Evolutionary conservation across 2,329 filamentous ascomycete species (phyloP).

Genomic region (Zasmidium citrigriseum): DNA sequence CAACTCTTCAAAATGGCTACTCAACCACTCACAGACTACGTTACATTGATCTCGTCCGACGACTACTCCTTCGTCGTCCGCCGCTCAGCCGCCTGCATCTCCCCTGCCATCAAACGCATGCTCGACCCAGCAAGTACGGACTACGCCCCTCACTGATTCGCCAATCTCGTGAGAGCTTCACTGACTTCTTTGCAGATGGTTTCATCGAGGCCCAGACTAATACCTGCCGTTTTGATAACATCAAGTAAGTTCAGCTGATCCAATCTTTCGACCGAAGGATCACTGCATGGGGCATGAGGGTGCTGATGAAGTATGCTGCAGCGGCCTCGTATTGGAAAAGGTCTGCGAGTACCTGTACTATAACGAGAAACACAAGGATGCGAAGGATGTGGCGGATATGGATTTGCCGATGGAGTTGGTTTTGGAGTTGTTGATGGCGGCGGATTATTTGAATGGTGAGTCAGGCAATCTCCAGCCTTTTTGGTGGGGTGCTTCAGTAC

Average conservation of each 20-base stretch:
- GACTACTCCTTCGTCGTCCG: constrained; percentile 76
- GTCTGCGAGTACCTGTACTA: constrained; percentile 84
- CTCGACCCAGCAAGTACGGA: constrained; percentile 66
- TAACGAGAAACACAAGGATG: constrained; percentile 71
- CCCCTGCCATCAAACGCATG: constrained; percentile 73
- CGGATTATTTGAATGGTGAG: constrained; percentile 71
- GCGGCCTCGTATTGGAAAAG: constrained; percentile 74
- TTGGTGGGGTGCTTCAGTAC: not conserved
- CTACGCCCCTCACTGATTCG: not conserved
- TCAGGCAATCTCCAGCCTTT: constrained; percentile 9
- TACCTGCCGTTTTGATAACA: constrained; percentile 68
- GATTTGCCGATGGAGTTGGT: constrained; percentile 78
- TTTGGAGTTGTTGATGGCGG: constrained; percentile 74
- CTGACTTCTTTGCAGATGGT: constrained; percentile 48
- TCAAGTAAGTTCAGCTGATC: constrained; percentile 60
- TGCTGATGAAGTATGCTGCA: constrained; percentile 37
- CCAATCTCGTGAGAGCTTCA: not conserved
- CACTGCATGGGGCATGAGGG: not conserved
- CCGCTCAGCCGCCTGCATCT: constrained; percentile 69
- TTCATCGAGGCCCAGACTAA: constrained; percentile 67
- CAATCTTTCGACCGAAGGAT: not conserved
- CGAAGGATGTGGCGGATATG: constrained; percentile 75
- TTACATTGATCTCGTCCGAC: constrained; percentile 75
- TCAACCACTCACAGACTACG: constrained; percentile 59
- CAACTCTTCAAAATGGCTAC: constrained; percentile 3